These are phyloP conservation scores for Asclepias syriaca DNA, from an alignment of 257 asterid species.

Conservation along the genomic window DNA sequence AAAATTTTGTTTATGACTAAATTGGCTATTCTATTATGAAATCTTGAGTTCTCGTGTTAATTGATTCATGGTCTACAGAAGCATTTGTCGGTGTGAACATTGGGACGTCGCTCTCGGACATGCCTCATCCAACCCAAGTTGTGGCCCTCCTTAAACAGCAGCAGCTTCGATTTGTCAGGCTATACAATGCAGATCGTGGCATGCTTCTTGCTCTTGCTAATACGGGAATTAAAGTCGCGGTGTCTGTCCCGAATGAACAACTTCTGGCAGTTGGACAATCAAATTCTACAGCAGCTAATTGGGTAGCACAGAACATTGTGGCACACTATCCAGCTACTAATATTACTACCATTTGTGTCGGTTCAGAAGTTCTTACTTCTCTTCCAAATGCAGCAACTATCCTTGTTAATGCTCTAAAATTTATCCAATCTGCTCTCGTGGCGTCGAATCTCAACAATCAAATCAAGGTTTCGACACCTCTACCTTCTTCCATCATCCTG, in stretches of 20 bases:
- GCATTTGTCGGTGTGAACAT: conserved; percentile 72
- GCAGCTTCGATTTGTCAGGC: conserved; percentile 57
- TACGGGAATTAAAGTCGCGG: conserved; percentile 61
- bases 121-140: conserved; percentile 89
- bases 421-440: conserved; percentile 69
- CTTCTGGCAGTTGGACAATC: conserved; percentile 72
- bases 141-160: conserved; percentile 76
- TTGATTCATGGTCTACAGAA: conserved; percentile 32
- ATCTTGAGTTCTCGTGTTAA: background rate
- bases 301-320: conserved; percentile 76
- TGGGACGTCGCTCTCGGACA: conserved; percentile 70
- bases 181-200: conserved; percentile 67
- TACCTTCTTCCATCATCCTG: conserved; percentile 63
- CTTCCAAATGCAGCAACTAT: conserved; percentile 62
- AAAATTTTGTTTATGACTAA: background rate
- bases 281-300: conserved; percentile 76
- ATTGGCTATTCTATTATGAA: background rate
- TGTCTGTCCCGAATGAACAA: conserved; percentile 71
- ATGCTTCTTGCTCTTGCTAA: conserved; percentile 85
- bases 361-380: conserved; percentile 66
- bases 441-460: conserved; percentile 69
- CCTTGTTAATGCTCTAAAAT: conserved; percentile 56
- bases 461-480: conserved; percentile 71
- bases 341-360: conserved; percentile 66
- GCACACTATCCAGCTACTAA: conserved; percentile 74